These are phyloP conservation scores for Fusarium burgessii DNA, from an alignment of 2,329 filamentous ascomycete species.

Conservation along the genomic window DNA sequence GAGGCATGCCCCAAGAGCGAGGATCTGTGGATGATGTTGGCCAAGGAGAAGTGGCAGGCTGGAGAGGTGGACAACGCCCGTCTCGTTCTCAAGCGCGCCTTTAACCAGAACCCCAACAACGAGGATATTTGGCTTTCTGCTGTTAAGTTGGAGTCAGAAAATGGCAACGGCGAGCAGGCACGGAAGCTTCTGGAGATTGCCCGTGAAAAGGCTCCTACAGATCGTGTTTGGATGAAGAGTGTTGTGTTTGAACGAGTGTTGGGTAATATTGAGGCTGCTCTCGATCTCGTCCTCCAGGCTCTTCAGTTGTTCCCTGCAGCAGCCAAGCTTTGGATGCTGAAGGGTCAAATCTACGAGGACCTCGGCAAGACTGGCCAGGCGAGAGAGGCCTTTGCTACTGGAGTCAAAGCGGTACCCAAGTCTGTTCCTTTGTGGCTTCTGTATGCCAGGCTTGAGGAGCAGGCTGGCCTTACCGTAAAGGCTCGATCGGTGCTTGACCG, in stretches of 20 bases:
- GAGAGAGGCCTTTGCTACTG: conserved; percentile 88
- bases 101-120: conserved; percentile 95
- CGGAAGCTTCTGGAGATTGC: conserved; percentile 84
- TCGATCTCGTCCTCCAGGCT: conserved; percentile 89
- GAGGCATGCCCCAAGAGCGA: conserved; percentile 93
- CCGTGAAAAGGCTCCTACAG: conserved; percentile 89
- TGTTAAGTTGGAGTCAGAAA: conserved; percentile 95
- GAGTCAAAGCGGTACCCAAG: conserved; percentile 86
- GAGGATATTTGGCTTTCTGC: conserved; percentile 98
- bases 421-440: conserved; percentile 92
- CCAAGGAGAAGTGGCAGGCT: conserved; percentile 92
- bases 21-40: conserved; percentile 94
- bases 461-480: conserved; percentile 84
- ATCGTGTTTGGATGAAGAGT: conserved; percentile 97
- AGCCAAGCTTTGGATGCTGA: conserved; percentile 97
- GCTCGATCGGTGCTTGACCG: conserved; percentile 94
- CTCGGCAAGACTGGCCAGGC: conserved; percentile 84
- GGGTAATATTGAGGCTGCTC: conserved; percentile 80
- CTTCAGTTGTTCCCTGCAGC: conserved; percentile 87
- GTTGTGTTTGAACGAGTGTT: conserved; percentile 92
- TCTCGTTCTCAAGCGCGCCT: conserved; percentile 86
- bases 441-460: conserved; percentile 88
- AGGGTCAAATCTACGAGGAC: conserved; percentile 95
- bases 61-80: conserved; percentile 90
- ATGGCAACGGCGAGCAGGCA: conserved; percentile 83